Base-by-base conservation (phyloP, 768 basidiomycete species). In the Boletales sp. region DNA sequence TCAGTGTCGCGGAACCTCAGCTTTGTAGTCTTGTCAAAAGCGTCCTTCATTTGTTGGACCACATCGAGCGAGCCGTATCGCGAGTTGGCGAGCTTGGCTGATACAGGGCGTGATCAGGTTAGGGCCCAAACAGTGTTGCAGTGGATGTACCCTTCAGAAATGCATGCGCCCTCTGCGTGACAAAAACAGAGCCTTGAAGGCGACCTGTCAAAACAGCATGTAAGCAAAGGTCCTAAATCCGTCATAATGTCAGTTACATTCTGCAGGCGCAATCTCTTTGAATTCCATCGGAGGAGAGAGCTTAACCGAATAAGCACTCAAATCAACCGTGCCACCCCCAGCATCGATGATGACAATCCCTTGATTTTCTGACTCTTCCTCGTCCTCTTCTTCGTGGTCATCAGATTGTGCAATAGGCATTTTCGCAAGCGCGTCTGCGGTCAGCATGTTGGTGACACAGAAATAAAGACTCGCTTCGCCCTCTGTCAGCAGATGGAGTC, bases 261-360 rank as follows among this genome's bases (percentile, higher is more conserved):
- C 66, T 40, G 64, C 60, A 31, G 65, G 61, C 18, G 61, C 58
- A 44, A 74, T 59, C 50, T 74, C 71, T 34, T 74, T 56, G 35
- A 74, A 65, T 11, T 53, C 50, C 14, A 33, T 52, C 5, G 54
- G 45, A 1, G 59, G 52, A 2, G 56, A 62, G 6, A 63, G 25
- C 7, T 53, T 64, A 35, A 63, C 55, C 3, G 54, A 65, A 60
- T 62, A 74, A 25, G 64, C 70, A 47, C 75, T 78, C 31, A 72
- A 19, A 46, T 72, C 72, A 9, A 71, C 51, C 6, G 68, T 74
- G 4, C 76, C 67, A 0, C 74, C 73, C 8, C 78, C 80, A 18
- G 57, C 61, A 59, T 80, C 79, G 18, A 78, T 66, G 8, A 80
- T 58, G 15, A 78, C 61, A 8, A 78, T 50, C 0, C 69, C 69